A percentile compares a stretch with the other conserved stretches of the same genome.
Conservation (phyloP, 1,284 basidiomycete genomes). For the Austroboletus niveus region DNA sequence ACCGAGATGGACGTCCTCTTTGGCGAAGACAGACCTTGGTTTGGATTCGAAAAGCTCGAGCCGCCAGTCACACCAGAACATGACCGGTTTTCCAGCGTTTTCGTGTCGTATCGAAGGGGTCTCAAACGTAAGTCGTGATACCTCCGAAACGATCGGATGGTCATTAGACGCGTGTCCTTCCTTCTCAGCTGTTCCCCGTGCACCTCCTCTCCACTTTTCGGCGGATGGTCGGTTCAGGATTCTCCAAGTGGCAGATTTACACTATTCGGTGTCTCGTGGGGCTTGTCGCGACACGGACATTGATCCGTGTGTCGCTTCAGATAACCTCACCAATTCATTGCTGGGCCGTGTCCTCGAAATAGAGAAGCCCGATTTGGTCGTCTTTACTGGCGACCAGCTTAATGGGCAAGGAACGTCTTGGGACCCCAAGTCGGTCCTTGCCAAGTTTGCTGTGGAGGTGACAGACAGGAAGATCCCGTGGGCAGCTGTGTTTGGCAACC, state of each 20-base stretch:
- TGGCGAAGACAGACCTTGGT: constrained; percentile 79
- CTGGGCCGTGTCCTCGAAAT: constrained; percentile 70
- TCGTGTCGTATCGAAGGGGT: constrained; percentile 60
- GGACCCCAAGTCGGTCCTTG: constrained; percentile 82
- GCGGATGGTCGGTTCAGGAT: constrained; percentile 82
- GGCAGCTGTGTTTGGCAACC: constrained; percentile 91
- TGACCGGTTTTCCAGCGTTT: constrained; percentile 48
- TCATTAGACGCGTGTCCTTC: neutral
- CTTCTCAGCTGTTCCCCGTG: constrained; percentile 57
- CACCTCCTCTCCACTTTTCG: constrained; percentile 79
- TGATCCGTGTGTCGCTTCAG: constrained; percentile 59
- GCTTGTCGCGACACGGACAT: constrained; percentile 65
- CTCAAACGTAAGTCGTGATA: constrained; percentile 53
- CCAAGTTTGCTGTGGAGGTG: constrained; percentile 82
- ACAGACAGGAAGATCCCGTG: constrained; percentile 81
- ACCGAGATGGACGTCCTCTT: constrained; percentile 88
- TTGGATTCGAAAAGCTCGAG: constrained; percentile 74
- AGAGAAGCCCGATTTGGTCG: constrained; percentile 88
- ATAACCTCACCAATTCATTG: constrained; percentile 72
- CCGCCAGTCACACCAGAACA: constrained; percentile 50
- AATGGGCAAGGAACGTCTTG: constrained; percentile 88
- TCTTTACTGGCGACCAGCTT: constrained; percentile 84
- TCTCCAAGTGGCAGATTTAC: constrained; percentile 88
- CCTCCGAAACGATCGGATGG: neutral
- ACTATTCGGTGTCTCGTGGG: constrained; percentile 78